Percentiles rank a stretch among this genome's conserved stretches.
Evolutionary conservation across 179 eudicot genomes (phyloP).

Genomic region (Beta corolliflora): DNA sequence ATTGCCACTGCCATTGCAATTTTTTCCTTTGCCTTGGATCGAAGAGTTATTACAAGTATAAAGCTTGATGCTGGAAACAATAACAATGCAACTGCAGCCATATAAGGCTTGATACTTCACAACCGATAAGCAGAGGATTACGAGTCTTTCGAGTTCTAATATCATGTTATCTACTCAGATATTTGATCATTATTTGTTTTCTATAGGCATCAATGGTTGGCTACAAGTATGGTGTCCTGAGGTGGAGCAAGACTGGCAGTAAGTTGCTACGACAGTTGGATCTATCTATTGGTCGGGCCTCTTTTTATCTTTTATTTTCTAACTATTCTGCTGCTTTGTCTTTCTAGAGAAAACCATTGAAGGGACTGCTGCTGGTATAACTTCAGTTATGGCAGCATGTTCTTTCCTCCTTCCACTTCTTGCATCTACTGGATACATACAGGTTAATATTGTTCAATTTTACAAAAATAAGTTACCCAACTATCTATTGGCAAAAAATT

Average conservation of each 20-base stretch:
- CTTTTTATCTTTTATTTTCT: not conserved
- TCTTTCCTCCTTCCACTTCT: conserved; percentile 76
- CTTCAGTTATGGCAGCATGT: conserved; percentile 92
- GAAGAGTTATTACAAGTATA: too few species aligned
- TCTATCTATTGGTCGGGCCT: conserved; percentile 11
- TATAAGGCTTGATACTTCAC: too few species aligned
- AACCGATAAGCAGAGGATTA: too few species aligned
- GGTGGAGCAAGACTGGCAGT: conserved; percentile 99
- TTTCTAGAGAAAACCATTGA: conserved; percentile 86
- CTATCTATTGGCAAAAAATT: not conserved
- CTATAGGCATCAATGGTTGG: conserved; percentile 96
- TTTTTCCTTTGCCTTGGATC: too few species aligned
- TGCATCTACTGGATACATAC: conserved; percentile 79
- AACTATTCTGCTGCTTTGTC: not conserved
- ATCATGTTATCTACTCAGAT: not conserved
- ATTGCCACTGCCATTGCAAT: too few species aligned
- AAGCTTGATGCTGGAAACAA: too few species aligned
- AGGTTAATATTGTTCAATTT: conserved; percentile 25
- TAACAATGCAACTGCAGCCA: too few species aligned
- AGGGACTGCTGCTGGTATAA: conserved; percentile 98
- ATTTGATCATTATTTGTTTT: conserved; percentile 7
- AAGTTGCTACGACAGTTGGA: conserved; percentile 29
- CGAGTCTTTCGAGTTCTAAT: too few species aligned
- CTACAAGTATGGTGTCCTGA: conserved; percentile 86
- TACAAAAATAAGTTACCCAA: not conserved